phyloP scores from a whole-genome alignment of 2,329 filamentous ascomycete genomes.

The Drechslerella coelobrocha region DNA sequence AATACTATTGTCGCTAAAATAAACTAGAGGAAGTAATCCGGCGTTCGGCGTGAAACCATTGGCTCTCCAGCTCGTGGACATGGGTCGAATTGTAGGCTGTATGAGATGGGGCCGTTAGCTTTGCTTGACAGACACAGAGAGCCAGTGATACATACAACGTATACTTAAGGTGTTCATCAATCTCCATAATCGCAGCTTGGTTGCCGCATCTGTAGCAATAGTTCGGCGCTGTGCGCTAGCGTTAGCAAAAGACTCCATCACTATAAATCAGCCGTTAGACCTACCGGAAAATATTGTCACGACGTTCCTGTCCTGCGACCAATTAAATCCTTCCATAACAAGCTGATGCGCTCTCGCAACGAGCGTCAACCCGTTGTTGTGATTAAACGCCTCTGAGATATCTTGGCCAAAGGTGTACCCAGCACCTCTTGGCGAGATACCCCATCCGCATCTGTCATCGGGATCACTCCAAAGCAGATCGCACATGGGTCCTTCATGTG shows the following conservation, averaged over 20 bases:
- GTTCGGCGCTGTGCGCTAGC: constrained; percentile 70
- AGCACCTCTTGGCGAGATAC: constrained; percentile 90
- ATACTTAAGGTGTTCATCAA: constrained; percentile 98
- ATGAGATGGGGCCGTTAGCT: constrained; percentile 13
- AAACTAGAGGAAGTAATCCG: constrained; percentile 94
- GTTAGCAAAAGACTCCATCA: constrained; percentile 26
- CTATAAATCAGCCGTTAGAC: not conserved
- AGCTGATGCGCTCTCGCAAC: constrained; percentile 96
- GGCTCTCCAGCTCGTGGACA: constrained; percentile 96
- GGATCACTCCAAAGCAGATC: constrained; percentile 98
- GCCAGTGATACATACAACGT: constrained; percentile 79
- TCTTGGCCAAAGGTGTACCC: constrained; percentile 96
- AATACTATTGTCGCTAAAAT: constrained; percentile 51
- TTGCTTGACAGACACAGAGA: constrained; percentile 8
- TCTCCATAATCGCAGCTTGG: constrained; percentile 99
- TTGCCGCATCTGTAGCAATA: constrained; percentile 99
- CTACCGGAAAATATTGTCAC: constrained; percentile 96
- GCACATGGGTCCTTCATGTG: constrained; percentile 97
- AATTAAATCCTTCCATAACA: constrained; percentile 99
- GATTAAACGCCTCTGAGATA: constrained; percentile 98
- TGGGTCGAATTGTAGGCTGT: constrained; percentile 96
- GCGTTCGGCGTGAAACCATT: constrained; percentile 96
- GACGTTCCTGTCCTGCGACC: constrained; percentile 97
- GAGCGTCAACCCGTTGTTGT: constrained; percentile 95
- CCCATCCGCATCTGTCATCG: constrained; percentile 95